phyloP scores from a whole-genome alignment of 768 basidiomycete species.

The Dioszegia crocea region DNA sequence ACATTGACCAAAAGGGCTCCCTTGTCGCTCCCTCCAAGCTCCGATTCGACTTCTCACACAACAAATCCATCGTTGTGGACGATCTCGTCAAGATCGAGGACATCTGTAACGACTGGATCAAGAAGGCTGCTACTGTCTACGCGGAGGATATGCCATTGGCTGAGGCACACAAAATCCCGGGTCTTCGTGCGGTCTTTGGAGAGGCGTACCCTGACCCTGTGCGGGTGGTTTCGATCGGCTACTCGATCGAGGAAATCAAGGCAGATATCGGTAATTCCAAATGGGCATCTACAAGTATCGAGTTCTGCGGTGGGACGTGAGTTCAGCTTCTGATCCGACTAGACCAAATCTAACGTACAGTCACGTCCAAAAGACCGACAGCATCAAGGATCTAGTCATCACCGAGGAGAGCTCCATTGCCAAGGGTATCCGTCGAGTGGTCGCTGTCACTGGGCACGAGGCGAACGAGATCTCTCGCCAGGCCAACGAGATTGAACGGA shows the following conservation, averaged over 20 bases:
- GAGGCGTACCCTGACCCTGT: slow-evolving; percentile 98
- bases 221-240: slow-evolving; percentile 86
- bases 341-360: slow-evolving; percentile 51
- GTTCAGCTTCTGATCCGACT: slow-evolving; percentile 45
- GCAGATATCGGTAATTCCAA: slow-evolving; percentile 80
- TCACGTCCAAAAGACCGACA: slow-evolving; percentile 92
- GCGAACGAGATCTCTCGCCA: slow-evolving; percentile 72
- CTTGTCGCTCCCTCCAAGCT: slow-evolving; percentile 92
- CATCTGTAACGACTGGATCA: slow-evolving; percentile 84
- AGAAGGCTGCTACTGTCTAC: slow-evolving; percentile 78
- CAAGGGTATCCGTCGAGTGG: slow-evolving; percentile 91
- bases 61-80: slow-evolving; percentile 68
- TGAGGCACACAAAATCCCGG: slow-evolving; percentile 80
- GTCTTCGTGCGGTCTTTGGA: slow-evolving; percentile 92
- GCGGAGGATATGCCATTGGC: slow-evolving; percentile 77
- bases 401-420: slow-evolving; percentile 95
- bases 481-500: slow-evolving; percentile 62
- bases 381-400: slow-evolving; percentile 94
- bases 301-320: slow-evolving; percentile 97
- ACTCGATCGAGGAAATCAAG: slow-evolving; percentile 76
- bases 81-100: slow-evolving; percentile 79
- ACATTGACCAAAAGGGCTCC: slow-evolving; percentile 96
- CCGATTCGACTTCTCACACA: slow-evolving; percentile 98
- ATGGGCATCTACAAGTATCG: slow-evolving; percentile 86
- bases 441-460: slow-evolving; percentile 90